These are phyloP conservation scores for Stromatinia cepivora DNA, from an alignment of 2,329 filamentous ascomycete genomes.

Conservation along the genomic window DNA sequence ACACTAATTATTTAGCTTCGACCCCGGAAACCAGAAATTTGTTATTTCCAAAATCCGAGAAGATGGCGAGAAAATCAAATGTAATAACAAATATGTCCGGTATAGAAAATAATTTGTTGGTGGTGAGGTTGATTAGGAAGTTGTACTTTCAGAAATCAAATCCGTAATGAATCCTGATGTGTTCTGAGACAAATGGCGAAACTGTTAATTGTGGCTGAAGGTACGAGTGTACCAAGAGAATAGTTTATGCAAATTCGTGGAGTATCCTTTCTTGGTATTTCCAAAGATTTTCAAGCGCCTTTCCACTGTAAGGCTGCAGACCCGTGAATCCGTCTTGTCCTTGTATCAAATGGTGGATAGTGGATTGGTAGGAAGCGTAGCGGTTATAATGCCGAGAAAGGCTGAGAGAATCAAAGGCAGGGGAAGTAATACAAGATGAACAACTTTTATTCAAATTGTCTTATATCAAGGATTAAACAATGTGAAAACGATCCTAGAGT, in stretches of 20 bases:
- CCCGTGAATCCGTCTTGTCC: conserved; percentile 3
- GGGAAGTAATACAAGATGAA: background rate
- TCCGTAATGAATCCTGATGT: background rate
- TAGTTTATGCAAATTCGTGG: conserved; percentile 6
- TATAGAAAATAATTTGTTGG: background rate
- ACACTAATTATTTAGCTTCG: conserved; percentile 26
- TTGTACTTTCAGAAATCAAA: conserved; percentile 4
- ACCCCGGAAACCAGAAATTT: conserved; percentile 14
- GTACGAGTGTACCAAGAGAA: conserved; percentile 3
- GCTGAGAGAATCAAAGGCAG: background rate
- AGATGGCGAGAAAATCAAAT: background rate
- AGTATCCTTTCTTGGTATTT: conserved; percentile 16
- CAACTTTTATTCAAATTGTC: background rate
- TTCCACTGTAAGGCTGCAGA: conserved; percentile 16
- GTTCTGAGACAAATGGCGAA: conserved; percentile 16
- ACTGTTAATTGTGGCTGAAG: conserved; percentile 12
- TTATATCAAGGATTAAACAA: background rate
- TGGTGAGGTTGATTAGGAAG: background rate
- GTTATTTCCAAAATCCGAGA: background rate
- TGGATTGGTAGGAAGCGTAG: background rate
- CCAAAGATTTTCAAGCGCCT: conserved; percentile 15
- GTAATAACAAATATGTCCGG: background rate
- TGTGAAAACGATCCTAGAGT: background rate
- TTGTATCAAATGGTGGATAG: conserved; percentile 7
- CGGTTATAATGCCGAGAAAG: background rate